Base-by-base conservation (phyloP, 176 grass and related monocot species). In the Oryza meyeriana region DNA sequence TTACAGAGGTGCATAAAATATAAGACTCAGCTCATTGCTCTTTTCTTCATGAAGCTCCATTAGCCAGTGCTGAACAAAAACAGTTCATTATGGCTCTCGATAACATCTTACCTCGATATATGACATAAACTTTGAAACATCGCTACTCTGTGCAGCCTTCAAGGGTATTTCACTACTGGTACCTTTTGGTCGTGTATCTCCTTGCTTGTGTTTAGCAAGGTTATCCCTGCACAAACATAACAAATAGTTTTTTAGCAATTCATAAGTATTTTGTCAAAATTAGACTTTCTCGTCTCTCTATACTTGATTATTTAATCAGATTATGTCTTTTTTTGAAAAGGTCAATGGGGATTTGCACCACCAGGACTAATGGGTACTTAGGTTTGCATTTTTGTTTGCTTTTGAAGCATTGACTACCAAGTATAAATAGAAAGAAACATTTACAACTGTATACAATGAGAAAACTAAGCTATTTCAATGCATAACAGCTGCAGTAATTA, bases 101-200 rank as follows among this genome's bases (percentile, higher is more conserved):
- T 26, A 78, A 31, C 40, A 79, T 61, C 32, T 92, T 59, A 92
- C 90, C 83, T 89, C 83, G 34, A 92, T 92, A 64, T 86, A 92
- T 83, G 90, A 92, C 90, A 92, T 86, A 73, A 72, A 92, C 78
- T 89, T 89, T 67, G 80, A 76, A 77, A 74, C 73, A 72, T 88
- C 90, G 44, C 68, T 32, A 77, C 57, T 88, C 44, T 18, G 69
- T 32, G 58, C 16, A 69, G 76, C 70, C 24, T 79, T 83, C 39
- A 75, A 27, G 50, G 55, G 41, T 11, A 66, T 27, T 80, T 39
- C 80, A 67, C 14, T 64, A 61, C 82, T 86, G 39, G 57, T 45
- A 38, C 22, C 27, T 66, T 42, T 30, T 32, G 38, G 34, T 58
- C 40, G 69, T 50, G 73, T 61, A 52, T 28, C 47, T 72, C 83